Evolutionary conservation across 441 rosid genomes (phyloP).

Genomic region (Pelargonium myrrhifolium): DNA sequence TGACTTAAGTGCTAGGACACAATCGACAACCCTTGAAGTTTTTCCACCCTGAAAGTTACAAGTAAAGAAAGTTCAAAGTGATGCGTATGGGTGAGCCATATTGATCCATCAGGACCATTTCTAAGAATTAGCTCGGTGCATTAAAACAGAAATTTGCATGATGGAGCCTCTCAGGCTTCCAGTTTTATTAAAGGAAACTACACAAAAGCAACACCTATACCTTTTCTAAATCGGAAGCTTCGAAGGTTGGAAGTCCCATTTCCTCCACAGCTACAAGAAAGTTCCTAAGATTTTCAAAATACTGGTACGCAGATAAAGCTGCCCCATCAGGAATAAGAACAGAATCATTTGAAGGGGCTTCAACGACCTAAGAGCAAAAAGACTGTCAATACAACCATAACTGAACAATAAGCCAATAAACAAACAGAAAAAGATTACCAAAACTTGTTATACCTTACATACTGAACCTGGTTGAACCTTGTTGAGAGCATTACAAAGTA

Average conservation of each 20-base stretch:
- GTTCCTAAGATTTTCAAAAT: conserved; percentile 63
- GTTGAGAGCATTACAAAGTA: conserved; percentile 58
- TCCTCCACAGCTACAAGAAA: conserved; percentile 49
- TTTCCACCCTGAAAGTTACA: conserved; percentile 46
- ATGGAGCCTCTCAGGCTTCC: too few relatives aligned
- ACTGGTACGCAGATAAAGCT: conserved; percentile 55
- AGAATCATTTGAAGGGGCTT: conserved; percentile 40
- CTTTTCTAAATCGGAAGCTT: conserved; percentile 65
- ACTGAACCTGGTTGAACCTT: conserved; percentile 56
- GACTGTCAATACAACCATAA: neutral
- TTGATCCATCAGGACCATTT: too few relatives aligned
- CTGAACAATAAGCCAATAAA: conserved; percentile 1
- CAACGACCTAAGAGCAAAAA: conserved; percentile 40
- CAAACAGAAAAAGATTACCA: conserved; percentile 3
- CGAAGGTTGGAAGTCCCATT: conserved; percentile 62
- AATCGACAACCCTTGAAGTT: conserved; percentile 47
- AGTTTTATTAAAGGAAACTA: too few relatives aligned
- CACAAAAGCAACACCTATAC: conserved; percentile 15
- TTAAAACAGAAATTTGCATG: too few relatives aligned
- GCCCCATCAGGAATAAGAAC: conserved; percentile 51
- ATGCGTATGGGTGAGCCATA: too few relatives aligned
- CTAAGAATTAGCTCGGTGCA: too few relatives aligned
- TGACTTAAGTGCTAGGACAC: conserved; percentile 57
- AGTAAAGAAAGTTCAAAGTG: conserved; percentile 4
- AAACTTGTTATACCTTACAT: conserved; percentile 34